phyloP scores from a whole-genome alignment of 371 early-diverging fungal genomes.

The Entomophthora muscae region DNA sequence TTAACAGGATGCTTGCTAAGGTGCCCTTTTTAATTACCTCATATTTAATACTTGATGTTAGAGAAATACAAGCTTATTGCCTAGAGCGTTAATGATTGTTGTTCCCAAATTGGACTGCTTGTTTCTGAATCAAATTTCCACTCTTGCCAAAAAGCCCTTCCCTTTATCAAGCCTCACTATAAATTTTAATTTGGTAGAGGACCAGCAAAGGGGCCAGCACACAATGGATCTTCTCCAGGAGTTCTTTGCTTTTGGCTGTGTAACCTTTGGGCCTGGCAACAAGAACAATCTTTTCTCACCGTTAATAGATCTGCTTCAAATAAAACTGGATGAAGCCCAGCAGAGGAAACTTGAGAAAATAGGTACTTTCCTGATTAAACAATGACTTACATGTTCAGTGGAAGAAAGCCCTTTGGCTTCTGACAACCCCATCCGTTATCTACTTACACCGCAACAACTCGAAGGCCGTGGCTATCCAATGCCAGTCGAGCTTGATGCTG shows the following conservation, averaged over 20 bases:
- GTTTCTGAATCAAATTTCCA: conserved; percentile 1
- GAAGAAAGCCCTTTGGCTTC: neutral
- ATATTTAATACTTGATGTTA: neutral
- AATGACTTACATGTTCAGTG: neutral
- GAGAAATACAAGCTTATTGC: neutral
- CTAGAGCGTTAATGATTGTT: neutral
- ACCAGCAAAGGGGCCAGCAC: neutral
- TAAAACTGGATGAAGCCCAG: neutral
- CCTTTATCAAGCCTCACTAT: neutral
- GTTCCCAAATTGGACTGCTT: conserved; percentile 4
- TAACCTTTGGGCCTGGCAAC: neutral
- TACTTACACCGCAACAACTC: conserved; percentile 27
- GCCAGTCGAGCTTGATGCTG: conserved; percentile 23
- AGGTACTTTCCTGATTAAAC: neutral
- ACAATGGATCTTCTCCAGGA: neutral
- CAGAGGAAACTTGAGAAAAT: neutral
- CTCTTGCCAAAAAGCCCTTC: neutral
- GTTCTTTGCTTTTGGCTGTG: conserved; percentile 5
- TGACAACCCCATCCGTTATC: conserved; percentile 21
- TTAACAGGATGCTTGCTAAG: neutral
- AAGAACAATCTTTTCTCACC: neutral
- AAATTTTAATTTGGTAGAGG: neutral
- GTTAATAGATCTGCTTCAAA: neutral
- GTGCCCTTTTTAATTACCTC: neutral
- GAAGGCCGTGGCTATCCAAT: conserved; percentile 27